These are phyloP conservation scores for Parastagonospora nodorum DNA, from an alignment of 2,329 filamentous ascomycete species.

Conservation along the genomic window DNA sequence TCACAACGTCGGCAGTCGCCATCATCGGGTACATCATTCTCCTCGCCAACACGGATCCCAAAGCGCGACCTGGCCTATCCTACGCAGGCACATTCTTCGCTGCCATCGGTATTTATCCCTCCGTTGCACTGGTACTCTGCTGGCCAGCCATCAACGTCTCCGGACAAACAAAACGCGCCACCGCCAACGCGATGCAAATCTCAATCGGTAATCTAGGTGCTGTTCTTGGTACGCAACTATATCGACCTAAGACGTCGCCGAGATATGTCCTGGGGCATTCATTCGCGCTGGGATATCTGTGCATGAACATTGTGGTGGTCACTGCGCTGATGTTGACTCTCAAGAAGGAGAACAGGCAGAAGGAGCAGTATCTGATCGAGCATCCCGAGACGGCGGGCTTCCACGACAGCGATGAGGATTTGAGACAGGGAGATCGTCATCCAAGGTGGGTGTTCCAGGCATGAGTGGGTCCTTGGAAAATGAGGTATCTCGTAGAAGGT, in stretches of 20 bases:
- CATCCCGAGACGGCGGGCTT: slow-evolving; percentile 35
- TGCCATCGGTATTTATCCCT: slow-evolving; percentile 47
- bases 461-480: slow-evolving; percentile 7
- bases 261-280: slow-evolving; percentile 44
- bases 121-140: slow-evolving; percentile 48
- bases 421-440: slow-evolving; percentile 40
- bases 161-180: slow-evolving; percentile 59
- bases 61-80: slow-evolving; percentile 40
- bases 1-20: slow-evolving; percentile 35
- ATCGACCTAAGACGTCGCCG: slow-evolving; percentile 40
- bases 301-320: slow-evolving; percentile 40
- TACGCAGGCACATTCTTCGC: slow-evolving; percentile 47
- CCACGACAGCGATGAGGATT: slow-evolving; percentile 38
- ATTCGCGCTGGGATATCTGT: slow-evolving; percentile 43
- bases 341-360: slow-evolving; percentile 38
- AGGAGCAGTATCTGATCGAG: slow-evolving; percentile 26
- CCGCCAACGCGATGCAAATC: slow-evolving; percentile 57
- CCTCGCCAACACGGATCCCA: slow-evolving; percentile 39
- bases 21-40: slow-evolving; percentile 48
- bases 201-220: slow-evolving; percentile 55
- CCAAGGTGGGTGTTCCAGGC: slow-evolving; percentile 44
- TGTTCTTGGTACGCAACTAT: slow-evolving; percentile 47
- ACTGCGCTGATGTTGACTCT: slow-evolving; percentile 36
- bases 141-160: slow-evolving; percentile 61
- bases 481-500: neutral